These are phyloP conservation scores for Dothiorella sarmentorum DNA, from an alignment of 2,329 filamentous ascomycete genomes.

Conservation along the genomic window DNA sequence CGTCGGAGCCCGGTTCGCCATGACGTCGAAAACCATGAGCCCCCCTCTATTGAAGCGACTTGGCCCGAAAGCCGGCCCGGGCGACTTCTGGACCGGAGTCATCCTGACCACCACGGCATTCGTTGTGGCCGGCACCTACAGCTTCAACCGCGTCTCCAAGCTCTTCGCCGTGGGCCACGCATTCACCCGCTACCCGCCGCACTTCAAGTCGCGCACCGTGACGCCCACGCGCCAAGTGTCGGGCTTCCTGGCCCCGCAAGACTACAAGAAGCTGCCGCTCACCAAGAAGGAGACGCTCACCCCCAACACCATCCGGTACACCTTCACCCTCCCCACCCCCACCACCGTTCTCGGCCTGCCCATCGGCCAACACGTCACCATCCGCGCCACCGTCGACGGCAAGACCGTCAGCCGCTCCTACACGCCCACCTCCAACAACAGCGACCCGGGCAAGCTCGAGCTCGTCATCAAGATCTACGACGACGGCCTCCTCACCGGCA, in stretches of 20 bases:
- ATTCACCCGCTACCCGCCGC: constrained; percentile 29
- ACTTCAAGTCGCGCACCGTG: constrained; percentile 32
- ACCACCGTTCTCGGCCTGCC: constrained; percentile 31
- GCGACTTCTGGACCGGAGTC: constrained; percentile 29
- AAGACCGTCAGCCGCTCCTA: constrained; percentile 27
- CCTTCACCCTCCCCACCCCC: constrained; percentile 26
- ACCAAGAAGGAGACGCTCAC: constrained; percentile 21
- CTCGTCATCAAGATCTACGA: constrained; percentile 53
- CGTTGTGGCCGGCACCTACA: constrained; percentile 18
- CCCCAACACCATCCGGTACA: constrained; percentile 26
- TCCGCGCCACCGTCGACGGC: constrained; percentile 64
- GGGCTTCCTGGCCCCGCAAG: constrained; percentile 31
- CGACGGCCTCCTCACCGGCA: constrained; percentile 49
- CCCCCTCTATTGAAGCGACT: background rate
- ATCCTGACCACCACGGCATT: constrained; percentile 31
- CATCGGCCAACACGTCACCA: constrained; percentile 35
- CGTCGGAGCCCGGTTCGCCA: background rate
- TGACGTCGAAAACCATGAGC: background rate
- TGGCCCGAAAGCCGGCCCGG: background rate
- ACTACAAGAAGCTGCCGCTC: constrained; percentile 49
- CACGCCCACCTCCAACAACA: constrained; percentile 48
- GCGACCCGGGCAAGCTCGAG: constrained; percentile 56
- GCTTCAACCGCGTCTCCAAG: constrained; percentile 20
- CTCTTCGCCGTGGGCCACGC: constrained; percentile 20
- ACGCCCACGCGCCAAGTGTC: background rate